Percentiles rank a stretch among this genome's conserved stretches.
Evolutionary conservation across 1,284 basidiomycete genomes (phyloP).

Genomic region (Moniliophthora roreri): DNA sequence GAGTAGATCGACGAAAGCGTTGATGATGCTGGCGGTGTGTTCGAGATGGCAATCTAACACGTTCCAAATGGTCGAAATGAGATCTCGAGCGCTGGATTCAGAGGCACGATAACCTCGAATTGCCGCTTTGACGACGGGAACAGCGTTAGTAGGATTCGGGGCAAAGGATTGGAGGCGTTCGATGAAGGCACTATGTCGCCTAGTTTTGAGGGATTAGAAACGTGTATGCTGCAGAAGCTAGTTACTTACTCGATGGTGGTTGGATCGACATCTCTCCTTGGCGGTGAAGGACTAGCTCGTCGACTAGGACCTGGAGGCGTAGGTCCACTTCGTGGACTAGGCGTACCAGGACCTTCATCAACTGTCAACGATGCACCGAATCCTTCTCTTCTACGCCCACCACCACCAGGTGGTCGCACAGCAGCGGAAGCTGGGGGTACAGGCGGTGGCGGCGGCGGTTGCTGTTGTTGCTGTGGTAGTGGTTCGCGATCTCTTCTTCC

Average conservation of each 20-base stretch:
- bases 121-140: constrained; percentile 78
- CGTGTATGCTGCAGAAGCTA: background rate
- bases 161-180: constrained; percentile 68
- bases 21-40: constrained; percentile 75
- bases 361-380: constrained; percentile 67
- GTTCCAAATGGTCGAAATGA: constrained; percentile 87
- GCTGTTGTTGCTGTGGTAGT: constrained; percentile 37
- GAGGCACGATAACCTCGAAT: constrained; percentile 78
- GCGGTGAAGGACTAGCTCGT: constrained; percentile 41
- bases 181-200: constrained; percentile 72
- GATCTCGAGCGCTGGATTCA: constrained; percentile 81
- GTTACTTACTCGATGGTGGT: constrained; percentile 50
- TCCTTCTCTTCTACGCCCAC: constrained; percentile 51
- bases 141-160: constrained; percentile 69
- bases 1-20: constrained; percentile 78
- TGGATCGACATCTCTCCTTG: constrained; percentile 52
- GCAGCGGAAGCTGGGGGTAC: constrained; percentile 23
- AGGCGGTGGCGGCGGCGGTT: constrained; percentile 21
- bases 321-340: constrained; percentile 7
- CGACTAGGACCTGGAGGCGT: constrained; percentile 16
- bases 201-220: constrained; percentile 25
- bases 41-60: constrained; percentile 81
- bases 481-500: constrained; percentile 50
- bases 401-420: constrained; percentile 22
- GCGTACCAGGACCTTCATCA: constrained; percentile 33